Evolutionary conservation across 345 rosid genomes (phyloP).

Genomic region (Gossypium bickii): DNA sequence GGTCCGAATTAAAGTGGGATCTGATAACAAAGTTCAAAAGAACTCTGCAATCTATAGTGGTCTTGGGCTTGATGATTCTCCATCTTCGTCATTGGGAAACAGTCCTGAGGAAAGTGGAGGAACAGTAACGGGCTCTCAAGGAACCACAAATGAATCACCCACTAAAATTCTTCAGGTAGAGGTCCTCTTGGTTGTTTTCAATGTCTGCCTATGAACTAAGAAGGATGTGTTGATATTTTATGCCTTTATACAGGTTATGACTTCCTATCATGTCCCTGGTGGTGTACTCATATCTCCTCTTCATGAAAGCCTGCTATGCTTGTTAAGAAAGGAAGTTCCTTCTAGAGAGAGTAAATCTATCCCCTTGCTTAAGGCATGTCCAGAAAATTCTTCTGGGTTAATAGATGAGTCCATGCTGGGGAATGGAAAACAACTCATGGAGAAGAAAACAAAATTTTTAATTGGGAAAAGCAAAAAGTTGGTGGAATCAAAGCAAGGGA

Average conservation of each 20-base stretch:
- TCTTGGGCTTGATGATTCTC: constrained; percentile 59
- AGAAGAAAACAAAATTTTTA: constrained; percentile 29
- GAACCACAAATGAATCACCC: constrained; percentile 40
- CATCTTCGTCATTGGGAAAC: constrained; percentile 45
- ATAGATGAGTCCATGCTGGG: constrained; percentile 27
- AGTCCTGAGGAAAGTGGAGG: constrained; percentile 42
- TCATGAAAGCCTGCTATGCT: constrained; percentile 43
- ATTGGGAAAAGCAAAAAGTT: constrained; percentile 27
- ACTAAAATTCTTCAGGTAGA: constrained; percentile 64
- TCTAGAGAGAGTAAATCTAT: constrained; percentile 24
- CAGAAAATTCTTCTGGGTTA: constrained; percentile 25
- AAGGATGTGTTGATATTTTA: constrained; percentile 16
- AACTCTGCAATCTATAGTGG: constrained; percentile 48
- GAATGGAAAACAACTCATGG: constrained; percentile 25
- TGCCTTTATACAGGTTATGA: constrained; percentile 60
- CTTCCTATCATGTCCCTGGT: constrained; percentile 45
- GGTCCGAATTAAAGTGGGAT: constrained; percentile 58
- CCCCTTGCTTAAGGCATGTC: constrained; percentile 16
- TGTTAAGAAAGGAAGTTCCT: constrained; percentile 30
- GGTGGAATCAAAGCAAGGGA: constrained; percentile 16
- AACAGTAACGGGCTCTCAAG: constrained; percentile 22
- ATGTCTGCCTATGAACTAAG: constrained; percentile 18
- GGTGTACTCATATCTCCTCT: constrained; percentile 62
- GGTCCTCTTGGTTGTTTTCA: constrained; percentile 18
- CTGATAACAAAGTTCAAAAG: constrained; percentile 36